Evolutionary conservation across 2,329 filamentous ascomycete species (phyloP), one percentile per base, ranked within the genome.

Genomic region (Cylindrodendrum hubeiense): DNA sequence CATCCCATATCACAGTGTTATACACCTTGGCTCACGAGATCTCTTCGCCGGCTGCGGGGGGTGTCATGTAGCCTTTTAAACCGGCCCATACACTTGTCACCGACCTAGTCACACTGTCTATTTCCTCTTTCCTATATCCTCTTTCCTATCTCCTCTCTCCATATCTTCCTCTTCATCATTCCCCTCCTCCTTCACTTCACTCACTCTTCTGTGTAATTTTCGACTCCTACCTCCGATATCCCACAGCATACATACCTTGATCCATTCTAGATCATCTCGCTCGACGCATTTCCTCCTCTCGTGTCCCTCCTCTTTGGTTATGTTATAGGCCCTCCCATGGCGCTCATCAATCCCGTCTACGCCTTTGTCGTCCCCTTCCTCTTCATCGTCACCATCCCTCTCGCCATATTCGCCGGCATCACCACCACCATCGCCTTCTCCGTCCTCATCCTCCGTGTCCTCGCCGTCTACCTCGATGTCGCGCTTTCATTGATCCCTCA

Each of bases 381-480:
- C 68, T 83, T 88, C 73, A 67, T 91, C 67, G 82, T 90, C 72
- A 89, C 89, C 22, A 79, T 91, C 13, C 90, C 90, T 9, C 83
- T 92, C 57, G 84, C 88, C 70, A 75, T 91, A 53, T 86, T 89
- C 59, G 90, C 90, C 56, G 86, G 84, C 67, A 79, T 91, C 67
- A 92, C 90, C 33, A 89, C 90, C 59, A 84, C 83, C 5, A 70
- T 91, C 51, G 89, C 90, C 41, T 87, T 90, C 68, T 82, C 86
- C 39, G 82, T 91, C 37, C 84, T 93, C 52, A 84, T 88, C 73
- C 79, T 90, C 67, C 85, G 90, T 24, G 85, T 90, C 24, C 80
- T 86, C 49, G 74, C 91, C 55, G 85, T 91, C 60, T 92, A 91
- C 74, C 78, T 91, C 65, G 89, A 92, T 72, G 82, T 92, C 55